These are phyloP conservation scores for Rhamnella rubrinervis DNA, from an alignment of 331 rosid species.

Conservation along the genomic window DNA sequence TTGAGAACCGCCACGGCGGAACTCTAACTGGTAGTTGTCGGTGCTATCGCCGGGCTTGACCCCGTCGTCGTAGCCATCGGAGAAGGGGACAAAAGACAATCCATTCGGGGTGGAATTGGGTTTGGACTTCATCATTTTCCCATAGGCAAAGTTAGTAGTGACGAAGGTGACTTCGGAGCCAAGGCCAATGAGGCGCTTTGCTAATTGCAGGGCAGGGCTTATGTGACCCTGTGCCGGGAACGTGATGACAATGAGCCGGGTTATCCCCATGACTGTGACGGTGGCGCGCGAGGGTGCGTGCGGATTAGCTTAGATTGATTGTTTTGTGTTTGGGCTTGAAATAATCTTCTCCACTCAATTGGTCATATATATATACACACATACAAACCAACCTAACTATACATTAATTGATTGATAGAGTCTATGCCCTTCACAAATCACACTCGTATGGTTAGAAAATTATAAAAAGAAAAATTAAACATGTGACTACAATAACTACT, in stretches of 20 bases:
- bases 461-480: too few relatives aligned
- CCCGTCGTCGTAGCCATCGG: slow-evolving; percentile 57
- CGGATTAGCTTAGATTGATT: background rate
- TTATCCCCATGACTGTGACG: background rate
- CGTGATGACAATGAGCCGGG: slow-evolving; percentile 25
- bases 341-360: too few relatives aligned
- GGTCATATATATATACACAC: too few relatives aligned
- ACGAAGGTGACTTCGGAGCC: slow-evolving; percentile 32
- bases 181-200: slow-evolving; percentile 21
- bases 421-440: too few relatives aligned
- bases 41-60: background rate
- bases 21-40: slow-evolving; percentile 19
- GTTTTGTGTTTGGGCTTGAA: too few relatives aligned
- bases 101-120: slow-evolving; percentile 8
- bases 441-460: too few relatives aligned
- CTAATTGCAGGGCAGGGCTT: slow-evolving; percentile 42
- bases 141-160: slow-evolving; percentile 16
- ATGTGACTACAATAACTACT: too few relatives aligned
- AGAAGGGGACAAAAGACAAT: slow-evolving; percentile 42
- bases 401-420: too few relatives aligned
- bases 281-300: background rate
- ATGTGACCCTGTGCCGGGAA: slow-evolving; percentile 31
- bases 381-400: too few relatives aligned
- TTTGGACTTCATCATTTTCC: slow-evolving; percentile 3
- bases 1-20: slow-evolving; percentile 35